These are phyloP conservation scores for Tolypocladium paradoxum DNA, from an alignment of 2,329 filamentous ascomycete genomes.

Conservation along the genomic window DNA sequence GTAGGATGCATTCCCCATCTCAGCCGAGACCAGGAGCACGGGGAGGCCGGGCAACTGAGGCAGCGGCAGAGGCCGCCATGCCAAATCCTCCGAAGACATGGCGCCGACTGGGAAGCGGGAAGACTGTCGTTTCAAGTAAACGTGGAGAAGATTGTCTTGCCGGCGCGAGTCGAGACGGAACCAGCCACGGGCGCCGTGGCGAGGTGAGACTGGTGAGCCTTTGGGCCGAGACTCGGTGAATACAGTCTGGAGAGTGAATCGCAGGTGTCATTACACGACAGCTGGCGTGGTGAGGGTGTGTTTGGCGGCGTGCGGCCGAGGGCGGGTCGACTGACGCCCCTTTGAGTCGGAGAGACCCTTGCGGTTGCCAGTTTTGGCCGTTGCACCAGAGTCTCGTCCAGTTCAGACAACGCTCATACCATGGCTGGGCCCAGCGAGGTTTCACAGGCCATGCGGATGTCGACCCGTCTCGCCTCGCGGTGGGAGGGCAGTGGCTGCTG, in stretches of 20 bases:
- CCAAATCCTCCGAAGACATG: background rate
- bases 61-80: conserved; percentile 39
- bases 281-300: conserved; percentile 3
- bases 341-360: background rate
- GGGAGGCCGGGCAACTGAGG: conserved; percentile 34
- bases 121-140: background rate
- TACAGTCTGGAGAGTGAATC: conserved; percentile 2
- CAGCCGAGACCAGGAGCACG: conserved; percentile 51
- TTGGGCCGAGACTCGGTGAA: conserved; percentile 7
- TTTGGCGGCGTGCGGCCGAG: background rate
- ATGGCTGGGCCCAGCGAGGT: background rate
- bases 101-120: background rate
- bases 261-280: background rate
- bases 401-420: background rate
- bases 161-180: background rate
- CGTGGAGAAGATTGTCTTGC: background rate
- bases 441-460: background rate
- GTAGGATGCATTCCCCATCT: conserved; percentile 47
- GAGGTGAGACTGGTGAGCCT: background rate
- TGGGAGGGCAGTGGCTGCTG: background rate
- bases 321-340: background rate
- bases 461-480: conserved; percentile 1
- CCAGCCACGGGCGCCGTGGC: background rate
- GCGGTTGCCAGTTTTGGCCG: background rate
- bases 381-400: background rate